A percentile compares a stretch with the other conserved stretches of the same genome.
These are phyloP conservation scores for Chlorociboria aeruginascens DNA, from an alignment of 495 filamentous ascomycete species.

Conservation along the genomic window DNA sequence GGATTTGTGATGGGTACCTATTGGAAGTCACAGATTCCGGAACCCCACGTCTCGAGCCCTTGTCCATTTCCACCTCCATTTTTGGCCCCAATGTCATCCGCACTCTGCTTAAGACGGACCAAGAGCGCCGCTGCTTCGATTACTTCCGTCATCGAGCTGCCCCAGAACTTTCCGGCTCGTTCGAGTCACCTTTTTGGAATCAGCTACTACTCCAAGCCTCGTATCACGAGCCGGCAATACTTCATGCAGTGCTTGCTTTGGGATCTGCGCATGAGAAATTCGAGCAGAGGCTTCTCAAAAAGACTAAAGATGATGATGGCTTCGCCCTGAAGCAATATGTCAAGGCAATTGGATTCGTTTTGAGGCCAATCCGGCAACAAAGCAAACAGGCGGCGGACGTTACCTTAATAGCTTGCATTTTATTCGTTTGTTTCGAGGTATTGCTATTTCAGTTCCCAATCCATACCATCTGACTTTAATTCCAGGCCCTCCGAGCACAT, in stretches of 20 bases:
- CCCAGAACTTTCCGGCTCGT: conserved; percentile 32
- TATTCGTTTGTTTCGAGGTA: conserved; percentile 7
- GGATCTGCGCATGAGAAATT: conserved; percentile 1
- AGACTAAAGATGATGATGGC: not conserved
- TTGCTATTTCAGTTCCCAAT: not conserved
- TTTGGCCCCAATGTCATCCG: not conserved
- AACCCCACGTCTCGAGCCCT: not conserved
- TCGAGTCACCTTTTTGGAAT: conserved; percentile 34
- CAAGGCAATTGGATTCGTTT: conserved; percentile 2
- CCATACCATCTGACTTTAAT: not conserved
- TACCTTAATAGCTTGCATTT: not conserved
- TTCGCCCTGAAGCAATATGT: conserved; percentile 9
- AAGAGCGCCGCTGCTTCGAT: conserved; percentile 15
- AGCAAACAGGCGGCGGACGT: not conserved
- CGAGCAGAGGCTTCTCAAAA: not conserved
- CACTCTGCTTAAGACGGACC: conserved; percentile 9
- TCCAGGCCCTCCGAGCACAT: conserved; percentile 5
- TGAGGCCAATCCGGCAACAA: not conserved
- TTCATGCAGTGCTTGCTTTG: conserved; percentile 6
- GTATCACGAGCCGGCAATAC: not conserved
- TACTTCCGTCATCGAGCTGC: conserved; percentile 31
- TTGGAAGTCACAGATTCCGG: not conserved
- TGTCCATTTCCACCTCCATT: not conserved
- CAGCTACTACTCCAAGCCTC: conserved; percentile 25
- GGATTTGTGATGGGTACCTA: conserved; percentile 4